phyloP scores from a whole-genome alignment of 208 protist genomes.

The Trypanosoma theileri region DNA sequence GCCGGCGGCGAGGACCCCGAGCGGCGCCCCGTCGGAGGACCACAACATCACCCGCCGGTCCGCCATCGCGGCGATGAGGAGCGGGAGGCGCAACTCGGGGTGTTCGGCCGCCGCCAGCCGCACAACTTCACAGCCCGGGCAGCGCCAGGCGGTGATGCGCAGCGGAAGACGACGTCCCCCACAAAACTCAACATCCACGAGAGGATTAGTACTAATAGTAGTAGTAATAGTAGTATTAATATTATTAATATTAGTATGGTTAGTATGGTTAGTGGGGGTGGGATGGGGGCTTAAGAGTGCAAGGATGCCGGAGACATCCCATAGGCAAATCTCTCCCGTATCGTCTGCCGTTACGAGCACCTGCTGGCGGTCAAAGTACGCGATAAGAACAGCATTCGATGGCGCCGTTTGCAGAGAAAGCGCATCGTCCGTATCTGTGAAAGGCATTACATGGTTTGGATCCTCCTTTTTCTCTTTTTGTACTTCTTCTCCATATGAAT shows the following conservation, averaged over 20 bases:
- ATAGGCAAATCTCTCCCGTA: constrained; percentile 31
- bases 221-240: too few species aligned
- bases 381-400: constrained; percentile 24
- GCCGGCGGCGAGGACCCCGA: constrained; percentile 48
- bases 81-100: constrained; percentile 25
- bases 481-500: not conserved
- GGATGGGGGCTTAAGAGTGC: constrained; percentile 6
- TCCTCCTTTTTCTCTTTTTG: not conserved
- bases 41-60: constrained; percentile 39
- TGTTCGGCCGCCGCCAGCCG: constrained; percentile 31
- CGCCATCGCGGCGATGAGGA: constrained; percentile 37
- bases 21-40: constrained; percentile 39
- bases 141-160: constrained; percentile 38
- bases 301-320: constrained; percentile 36
- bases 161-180: not conserved
- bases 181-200: too few species aligned
- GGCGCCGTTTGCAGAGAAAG: not conserved
- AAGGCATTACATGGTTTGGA: not conserved
- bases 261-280: too few species aligned
- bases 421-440: too few species aligned
- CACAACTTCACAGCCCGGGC: constrained; percentile 32
- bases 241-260: too few species aligned
- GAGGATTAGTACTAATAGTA: too few species aligned
- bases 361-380: constrained; percentile 23
- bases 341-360: constrained; percentile 39